Base-by-base conservation (phyloP, 108 stramenopile species). In the Skeletonema potamos region DNA sequence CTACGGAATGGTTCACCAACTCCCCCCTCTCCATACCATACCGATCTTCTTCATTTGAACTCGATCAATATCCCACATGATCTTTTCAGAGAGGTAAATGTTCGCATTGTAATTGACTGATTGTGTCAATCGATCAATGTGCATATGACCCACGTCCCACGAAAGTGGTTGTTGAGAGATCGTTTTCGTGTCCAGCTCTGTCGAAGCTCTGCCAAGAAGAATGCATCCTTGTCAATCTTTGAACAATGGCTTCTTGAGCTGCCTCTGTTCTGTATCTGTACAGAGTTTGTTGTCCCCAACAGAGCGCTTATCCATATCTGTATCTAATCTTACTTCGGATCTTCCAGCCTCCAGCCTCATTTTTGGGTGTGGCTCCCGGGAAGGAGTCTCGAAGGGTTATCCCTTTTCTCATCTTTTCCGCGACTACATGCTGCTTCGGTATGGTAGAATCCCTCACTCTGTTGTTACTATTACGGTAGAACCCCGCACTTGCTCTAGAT, bases 51-150 rank as follows among this genome's bases (percentile, higher is more conserved):
- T 66, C 91, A 96, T 93, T 70, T 96, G 96, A 24, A 94, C 82
- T 41, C 83, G 64, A 73, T 96, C 92, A 61, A 96, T 91, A 24
- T 96, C 92, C 93, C 92, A 95, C 87, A 93, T 92, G 36, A 94
- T 64, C 27, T 89, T 76, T 4, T 86, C 84, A 0, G 85, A 56
- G 66, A 96, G 76, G 22, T 92, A 76, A 36, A 84, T 85, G 32
- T 71, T 91, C 9, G 79, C 74, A 60, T 92, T 88, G 66, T 76
- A 87, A 27, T 82, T 72, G 22, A 94, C 43, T 22, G 82, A 77
- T 58, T 94, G 82, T 63, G 91, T 64, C 70, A 96, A 62, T 68
- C 94, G 96, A 15, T 86, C 68, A 77, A 92, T 68, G 62, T 75
- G 87, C 17, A 89, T 77, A 73, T 92, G 91, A 12, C 96, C 96